Evolutionary conservation across 495 filamentous ascomycete species (phyloP).

Genomic region (Articulospora tetracladia): DNA sequence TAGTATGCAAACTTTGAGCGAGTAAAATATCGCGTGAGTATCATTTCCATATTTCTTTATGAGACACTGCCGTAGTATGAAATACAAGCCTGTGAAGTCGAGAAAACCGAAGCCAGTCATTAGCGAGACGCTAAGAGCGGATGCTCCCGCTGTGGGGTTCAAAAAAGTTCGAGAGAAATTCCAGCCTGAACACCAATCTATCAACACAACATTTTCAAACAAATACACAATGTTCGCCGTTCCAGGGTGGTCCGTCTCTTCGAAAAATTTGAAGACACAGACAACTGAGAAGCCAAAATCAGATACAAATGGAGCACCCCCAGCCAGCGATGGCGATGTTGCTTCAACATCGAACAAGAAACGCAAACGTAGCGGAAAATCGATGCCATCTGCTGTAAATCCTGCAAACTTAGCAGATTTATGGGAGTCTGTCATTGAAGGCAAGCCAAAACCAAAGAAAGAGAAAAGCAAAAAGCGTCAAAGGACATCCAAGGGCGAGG

Average conservation of each 20-base stretch:
- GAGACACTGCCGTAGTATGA: no score
- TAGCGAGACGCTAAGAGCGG: background rate
- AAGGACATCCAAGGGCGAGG: slow-evolving; percentile 35
- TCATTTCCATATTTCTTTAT: background rate
- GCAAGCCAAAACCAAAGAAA: slow-evolving; percentile 36
- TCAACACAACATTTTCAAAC: background rate
- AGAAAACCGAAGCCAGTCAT: no score
- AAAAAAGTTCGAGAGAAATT: background rate
- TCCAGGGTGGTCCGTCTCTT: slow-evolving; percentile 80
- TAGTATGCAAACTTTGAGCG: no score
- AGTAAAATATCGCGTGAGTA: no score
- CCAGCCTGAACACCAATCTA: background rate
- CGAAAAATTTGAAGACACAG: slow-evolving; percentile 67
- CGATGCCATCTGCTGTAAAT: slow-evolving; percentile 49
- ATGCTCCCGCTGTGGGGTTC: background rate
- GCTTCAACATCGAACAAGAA: slow-evolving; percentile 40
- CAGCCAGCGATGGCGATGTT: slow-evolving; percentile 21
- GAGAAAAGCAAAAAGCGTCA: slow-evolving; percentile 28
- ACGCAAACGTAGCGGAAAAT: slow-evolving; percentile 49
- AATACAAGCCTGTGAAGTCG: no score
- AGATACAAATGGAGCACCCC: slow-evolving; percentile 18
- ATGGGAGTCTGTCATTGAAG: slow-evolving; percentile 77
- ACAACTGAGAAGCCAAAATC: slow-evolving; percentile 21
- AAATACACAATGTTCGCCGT: slow-evolving; percentile 76
- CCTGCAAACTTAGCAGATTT: slow-evolving; percentile 68